phyloP scores from a whole-genome alignment of 345 rosid species.

The Corchorus capsularis region DNA sequence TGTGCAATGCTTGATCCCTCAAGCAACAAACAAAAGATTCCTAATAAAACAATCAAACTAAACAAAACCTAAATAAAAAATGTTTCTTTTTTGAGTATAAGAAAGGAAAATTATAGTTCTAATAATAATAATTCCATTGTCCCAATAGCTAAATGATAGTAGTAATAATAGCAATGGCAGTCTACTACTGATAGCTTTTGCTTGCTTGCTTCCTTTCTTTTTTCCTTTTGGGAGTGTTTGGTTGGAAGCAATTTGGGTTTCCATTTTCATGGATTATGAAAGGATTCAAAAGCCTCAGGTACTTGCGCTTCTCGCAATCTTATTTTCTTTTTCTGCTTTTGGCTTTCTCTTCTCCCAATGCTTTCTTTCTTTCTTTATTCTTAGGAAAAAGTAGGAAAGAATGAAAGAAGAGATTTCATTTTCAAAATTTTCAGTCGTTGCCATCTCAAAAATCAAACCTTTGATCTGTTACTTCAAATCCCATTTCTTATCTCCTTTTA shows the following conservation, averaged over 20 bases:
- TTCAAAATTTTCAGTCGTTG: background rate
- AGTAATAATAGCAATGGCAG: background rate
- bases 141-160: background rate
- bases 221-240: background rate
- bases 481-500: background rate
- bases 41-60: background rate
- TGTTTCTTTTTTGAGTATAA: background rate
- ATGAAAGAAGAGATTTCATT: slow-evolving; percentile 24
- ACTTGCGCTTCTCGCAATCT: slow-evolving; percentile 5
- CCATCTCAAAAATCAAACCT: background rate
- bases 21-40: background rate
- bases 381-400: slow-evolving; percentile 16
- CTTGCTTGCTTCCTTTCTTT: background rate
- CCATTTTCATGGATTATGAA: slow-evolving; percentile 67
- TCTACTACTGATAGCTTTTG: background rate
- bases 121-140: background rate
- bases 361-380: slow-evolving; percentile 27
- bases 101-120: background rate
- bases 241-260: background rate
- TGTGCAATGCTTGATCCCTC: background rate
- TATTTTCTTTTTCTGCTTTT: background rate
- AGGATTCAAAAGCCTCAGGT: slow-evolving; percentile 81
- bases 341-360: slow-evolving; percentile 27
- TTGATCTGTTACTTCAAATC: slow-evolving; percentile 26
- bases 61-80: background rate